Conservation (phyloP, 2,329 filamentous ascomycete genomes). For the Trichoderma cornu-damae region DNA sequence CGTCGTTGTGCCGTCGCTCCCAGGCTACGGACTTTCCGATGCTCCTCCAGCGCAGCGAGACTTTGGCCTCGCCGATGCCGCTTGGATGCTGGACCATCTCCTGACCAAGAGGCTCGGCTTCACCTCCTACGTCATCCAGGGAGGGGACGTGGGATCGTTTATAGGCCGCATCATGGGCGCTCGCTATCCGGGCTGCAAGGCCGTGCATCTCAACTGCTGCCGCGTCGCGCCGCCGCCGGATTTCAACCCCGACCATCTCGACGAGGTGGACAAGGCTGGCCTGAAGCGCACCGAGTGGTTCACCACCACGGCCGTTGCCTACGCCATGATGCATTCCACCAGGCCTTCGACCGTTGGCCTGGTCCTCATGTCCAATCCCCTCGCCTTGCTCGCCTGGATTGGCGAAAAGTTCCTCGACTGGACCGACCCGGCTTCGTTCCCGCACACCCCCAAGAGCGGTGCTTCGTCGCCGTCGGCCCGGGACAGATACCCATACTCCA, state of each 20-base stretch:
- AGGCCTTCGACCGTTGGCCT: not conserved
- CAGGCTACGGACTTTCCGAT: not conserved
- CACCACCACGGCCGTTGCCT: not conserved
- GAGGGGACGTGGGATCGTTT: not conserved
- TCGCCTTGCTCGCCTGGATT: constrained; percentile 1
- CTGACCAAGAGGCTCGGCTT: constrained; percentile 1
- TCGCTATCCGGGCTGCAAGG: not conserved
- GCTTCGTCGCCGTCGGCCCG: not conserved
- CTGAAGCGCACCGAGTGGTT: not conserved
- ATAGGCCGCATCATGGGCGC: not conserved
- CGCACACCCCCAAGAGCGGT: not conserved
- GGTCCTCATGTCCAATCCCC: not conserved
- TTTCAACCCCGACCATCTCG: not conserved
- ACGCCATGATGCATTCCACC: not conserved
- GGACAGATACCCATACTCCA: not conserved
- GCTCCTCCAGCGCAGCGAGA: not conserved
- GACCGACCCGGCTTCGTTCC: not conserved
- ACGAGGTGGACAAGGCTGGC: not conserved
- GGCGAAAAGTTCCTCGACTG: constrained; percentile 5
- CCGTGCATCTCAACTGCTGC: not conserved
- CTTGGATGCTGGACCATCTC: not conserved
- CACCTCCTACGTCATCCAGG: not conserved
- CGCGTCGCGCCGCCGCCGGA: not conserved
- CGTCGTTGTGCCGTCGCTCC: not conserved
- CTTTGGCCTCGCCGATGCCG: not conserved